These are phyloP conservation scores for Pythium coloratum DNA, from an alignment of 352 stramenopile genomes.

Conservation along the genomic window DNA sequence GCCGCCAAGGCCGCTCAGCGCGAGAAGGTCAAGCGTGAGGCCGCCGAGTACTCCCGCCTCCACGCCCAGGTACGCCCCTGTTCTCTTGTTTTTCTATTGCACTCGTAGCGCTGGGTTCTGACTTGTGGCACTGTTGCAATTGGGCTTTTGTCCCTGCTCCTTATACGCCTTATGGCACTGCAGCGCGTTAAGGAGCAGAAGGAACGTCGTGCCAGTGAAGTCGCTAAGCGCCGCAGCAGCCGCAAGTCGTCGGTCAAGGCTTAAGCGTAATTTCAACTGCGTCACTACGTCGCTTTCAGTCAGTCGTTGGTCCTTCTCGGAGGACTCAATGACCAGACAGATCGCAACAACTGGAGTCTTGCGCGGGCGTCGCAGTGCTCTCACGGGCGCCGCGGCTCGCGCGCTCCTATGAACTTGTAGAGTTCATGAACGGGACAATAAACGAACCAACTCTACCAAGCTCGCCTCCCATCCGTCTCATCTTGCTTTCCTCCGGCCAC, in stretches of 20 bases:
- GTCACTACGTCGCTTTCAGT: conserved; percentile 31
- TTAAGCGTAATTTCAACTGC: conserved; percentile 51
- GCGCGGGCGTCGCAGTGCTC: conserved; percentile 5
- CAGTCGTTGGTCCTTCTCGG: neutral
- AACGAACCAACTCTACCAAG: conserved; percentile 31
- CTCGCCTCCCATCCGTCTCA: neutral
- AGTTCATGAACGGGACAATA: conserved; percentile 39
- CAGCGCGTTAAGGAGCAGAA: conserved; percentile 98
- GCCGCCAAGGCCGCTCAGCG: conserved; percentile 85
- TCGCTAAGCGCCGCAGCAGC: conserved; percentile 98
- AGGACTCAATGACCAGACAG: neutral
- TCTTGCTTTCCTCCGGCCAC: neutral
- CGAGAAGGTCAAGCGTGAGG: conserved; percentile 93
- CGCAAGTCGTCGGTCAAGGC: conserved; percentile 94
- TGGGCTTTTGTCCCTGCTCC: conserved; percentile 70
- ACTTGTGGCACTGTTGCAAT: conserved; percentile 39
- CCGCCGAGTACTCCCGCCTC: conserved; percentile 97
- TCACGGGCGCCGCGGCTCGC: conserved; percentile 4
- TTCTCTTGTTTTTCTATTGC: conserved; percentile 8
- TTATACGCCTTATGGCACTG: conserved; percentile 94
- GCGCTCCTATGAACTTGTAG: conserved; percentile 24
- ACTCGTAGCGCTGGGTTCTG: conserved; percentile 27
- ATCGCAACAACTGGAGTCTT: neutral
- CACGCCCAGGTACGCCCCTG: conserved; percentile 85
- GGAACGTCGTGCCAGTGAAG: conserved; percentile 96